Conservation (phyloP, 495 filamentous ascomycete genomes). For the Neurospora sp. region DNA sequence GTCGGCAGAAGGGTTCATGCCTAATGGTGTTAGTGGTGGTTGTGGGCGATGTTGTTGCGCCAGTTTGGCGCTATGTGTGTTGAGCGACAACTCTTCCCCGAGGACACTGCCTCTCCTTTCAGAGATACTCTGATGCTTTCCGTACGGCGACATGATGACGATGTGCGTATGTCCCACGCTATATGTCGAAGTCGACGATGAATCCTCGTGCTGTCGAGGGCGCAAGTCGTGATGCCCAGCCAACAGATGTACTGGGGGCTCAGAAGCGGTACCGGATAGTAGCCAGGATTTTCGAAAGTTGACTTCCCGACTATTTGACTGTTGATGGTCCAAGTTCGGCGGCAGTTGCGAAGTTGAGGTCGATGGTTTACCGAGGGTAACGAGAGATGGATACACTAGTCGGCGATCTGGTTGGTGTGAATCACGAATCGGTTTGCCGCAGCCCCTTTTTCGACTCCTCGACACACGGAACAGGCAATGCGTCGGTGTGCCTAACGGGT, state of each 20-base stretch:
- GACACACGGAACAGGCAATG: not conserved
- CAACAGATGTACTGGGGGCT: not conserved
- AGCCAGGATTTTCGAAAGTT: not conserved
- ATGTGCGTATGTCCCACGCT: not conserved
- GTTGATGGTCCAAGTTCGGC: not conserved
- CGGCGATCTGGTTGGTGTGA: not conserved
- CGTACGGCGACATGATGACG: conserved; percentile 29
- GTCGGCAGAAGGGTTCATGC: conserved; percentile 40
- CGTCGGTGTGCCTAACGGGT: not conserved
- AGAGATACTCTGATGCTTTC: conserved; percentile 30
- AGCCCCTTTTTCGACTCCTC: not conserved
- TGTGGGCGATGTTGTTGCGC: conserved; percentile 35
- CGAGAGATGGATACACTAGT: not conserved
- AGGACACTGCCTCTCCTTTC: conserved; percentile 34
- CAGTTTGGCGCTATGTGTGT: conserved; percentile 37
- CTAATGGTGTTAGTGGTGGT: conserved; percentile 49
- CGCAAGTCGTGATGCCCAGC: not conserved
- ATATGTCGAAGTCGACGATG: not conserved
- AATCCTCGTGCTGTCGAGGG: not conserved
- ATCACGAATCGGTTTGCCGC: not conserved
- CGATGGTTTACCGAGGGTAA: not conserved
- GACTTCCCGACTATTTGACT: not conserved
- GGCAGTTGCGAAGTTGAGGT: not conserved
- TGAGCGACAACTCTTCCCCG: conserved; percentile 34
- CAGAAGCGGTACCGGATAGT: not conserved